phyloP scores from a whole-genome alignment of 2,329 filamentous ascomycete genomes.

The Beauveria varroae region DNA sequence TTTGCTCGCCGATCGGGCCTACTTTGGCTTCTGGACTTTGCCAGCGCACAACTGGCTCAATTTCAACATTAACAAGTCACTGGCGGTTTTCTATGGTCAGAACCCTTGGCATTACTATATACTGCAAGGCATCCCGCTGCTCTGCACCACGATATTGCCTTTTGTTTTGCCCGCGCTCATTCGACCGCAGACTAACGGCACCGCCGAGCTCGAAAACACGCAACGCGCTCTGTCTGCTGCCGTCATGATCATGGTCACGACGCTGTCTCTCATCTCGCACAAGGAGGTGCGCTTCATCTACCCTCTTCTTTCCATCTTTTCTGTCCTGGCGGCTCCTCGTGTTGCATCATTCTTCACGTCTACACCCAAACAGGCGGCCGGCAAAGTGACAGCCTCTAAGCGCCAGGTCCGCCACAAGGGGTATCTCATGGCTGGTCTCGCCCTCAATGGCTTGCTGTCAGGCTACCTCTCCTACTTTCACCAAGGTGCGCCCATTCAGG shows the following conservation, averaged over 20 bases:
- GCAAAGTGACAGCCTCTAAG: constrained; percentile 20
- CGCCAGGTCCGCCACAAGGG: constrained; percentile 41
- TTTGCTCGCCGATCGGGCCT: constrained; percentile 61
- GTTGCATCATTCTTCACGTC: constrained; percentile 57
- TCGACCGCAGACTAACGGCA: constrained; percentile 32
- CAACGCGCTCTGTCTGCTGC: constrained; percentile 42
- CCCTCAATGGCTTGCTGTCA: constrained; percentile 63
- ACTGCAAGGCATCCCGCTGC: constrained; percentile 78
- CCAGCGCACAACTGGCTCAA: constrained; percentile 81
- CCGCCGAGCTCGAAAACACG: constrained; percentile 23
- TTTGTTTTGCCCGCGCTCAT: constrained; percentile 63
- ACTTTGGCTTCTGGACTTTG: constrained; percentile 81
- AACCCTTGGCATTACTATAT: constrained; percentile 93
- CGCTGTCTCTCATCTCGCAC: constrained; percentile 75
- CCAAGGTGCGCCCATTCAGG: constrained; percentile 69
- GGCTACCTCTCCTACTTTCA: constrained; percentile 70
- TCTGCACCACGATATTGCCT: constrained; percentile 76
- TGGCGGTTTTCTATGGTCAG: constrained; percentile 86
- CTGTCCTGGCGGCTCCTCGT: constrained; percentile 66
- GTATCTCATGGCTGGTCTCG: constrained; percentile 51
- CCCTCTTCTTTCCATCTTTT: constrained; percentile 79
- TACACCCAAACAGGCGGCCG: constrained; percentile 18
- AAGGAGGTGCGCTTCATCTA: constrained; percentile 98
- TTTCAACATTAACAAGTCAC: constrained; percentile 81
- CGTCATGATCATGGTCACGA: constrained; percentile 50